Conservation (phyloP, 257 asterid genomes). For the Solanum chilense region DNA sequence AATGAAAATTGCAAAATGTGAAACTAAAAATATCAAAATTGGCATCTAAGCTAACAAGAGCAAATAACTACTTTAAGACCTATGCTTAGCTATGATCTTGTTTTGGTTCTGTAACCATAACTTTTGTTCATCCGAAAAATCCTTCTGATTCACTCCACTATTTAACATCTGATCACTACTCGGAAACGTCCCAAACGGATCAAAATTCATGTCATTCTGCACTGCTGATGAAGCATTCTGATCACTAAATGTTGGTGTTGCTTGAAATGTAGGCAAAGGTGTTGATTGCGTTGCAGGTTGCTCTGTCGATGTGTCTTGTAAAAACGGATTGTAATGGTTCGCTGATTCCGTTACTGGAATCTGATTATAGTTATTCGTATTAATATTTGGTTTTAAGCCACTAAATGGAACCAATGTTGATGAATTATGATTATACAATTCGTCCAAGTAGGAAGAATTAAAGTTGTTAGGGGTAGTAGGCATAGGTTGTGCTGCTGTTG, state of each 20-base stretch:
- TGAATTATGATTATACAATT: constrained; percentile 1
- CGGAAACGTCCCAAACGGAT: constrained; percentile 37
- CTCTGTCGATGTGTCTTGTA: constrained; percentile 18
- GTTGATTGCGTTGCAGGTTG: background rate
- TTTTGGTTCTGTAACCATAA: constrained; percentile 71
- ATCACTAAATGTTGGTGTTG: constrained; percentile 41
- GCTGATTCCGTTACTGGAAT: background rate
- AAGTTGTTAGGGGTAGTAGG: background rate
- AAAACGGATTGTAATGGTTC: constrained; percentile 53
- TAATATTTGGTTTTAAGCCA: background rate
- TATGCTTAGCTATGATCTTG: constrained; percentile 56
- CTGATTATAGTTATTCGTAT: background rate
- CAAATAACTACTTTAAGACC: constrained; percentile 1
- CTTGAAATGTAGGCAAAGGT: constrained; percentile 24
- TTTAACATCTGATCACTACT: constrained; percentile 13
- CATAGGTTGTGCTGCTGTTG: background rate
- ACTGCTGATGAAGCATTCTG: constrained; percentile 6
- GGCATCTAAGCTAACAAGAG: background rate
- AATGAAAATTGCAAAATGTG: background rate
- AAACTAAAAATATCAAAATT: background rate
- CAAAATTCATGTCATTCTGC: constrained; percentile 20
- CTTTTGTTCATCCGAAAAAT: constrained; percentile 36
- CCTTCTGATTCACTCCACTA: constrained; percentile 23
- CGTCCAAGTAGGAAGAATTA: background rate
- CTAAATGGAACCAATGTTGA: background rate